Evolutionary conservation across 2,329 filamentous ascomycete species (phyloP).

Genomic region (Didymosphaeria variabile): DNA sequence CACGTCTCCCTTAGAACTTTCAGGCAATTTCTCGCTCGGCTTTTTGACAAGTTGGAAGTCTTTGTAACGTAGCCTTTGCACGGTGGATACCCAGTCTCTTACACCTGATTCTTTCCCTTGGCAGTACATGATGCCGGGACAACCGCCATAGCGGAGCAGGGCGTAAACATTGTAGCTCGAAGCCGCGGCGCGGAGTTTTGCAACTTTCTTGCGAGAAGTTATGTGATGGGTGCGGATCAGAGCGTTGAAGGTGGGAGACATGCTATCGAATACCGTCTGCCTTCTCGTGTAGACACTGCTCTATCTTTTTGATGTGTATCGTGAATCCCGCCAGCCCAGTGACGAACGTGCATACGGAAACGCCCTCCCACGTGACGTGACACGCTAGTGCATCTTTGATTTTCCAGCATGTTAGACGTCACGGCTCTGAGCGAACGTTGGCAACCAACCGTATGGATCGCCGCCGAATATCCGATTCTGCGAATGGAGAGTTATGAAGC

Average conservation of each 20-base stretch:
- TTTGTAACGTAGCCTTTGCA: constrained; percentile 74
- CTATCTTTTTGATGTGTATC: background rate
- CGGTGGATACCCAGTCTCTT: constrained; percentile 69
- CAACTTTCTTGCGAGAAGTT: constrained; percentile 78
- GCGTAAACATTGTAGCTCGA: constrained; percentile 68
- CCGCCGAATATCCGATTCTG: constrained; percentile 25
- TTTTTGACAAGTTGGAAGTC: constrained; percentile 72
- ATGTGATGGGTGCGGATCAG: constrained; percentile 84
- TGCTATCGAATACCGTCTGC: constrained; percentile 19
- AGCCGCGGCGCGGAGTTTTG: constrained; percentile 70
- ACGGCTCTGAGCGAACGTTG: constrained; percentile 3
- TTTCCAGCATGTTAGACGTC: constrained; percentile 26
- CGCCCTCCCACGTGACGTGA: constrained; percentile 37
- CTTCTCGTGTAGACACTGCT: background rate
- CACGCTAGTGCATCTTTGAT: constrained; percentile 30
- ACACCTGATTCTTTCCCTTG: constrained; percentile 68
- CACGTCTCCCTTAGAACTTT: constrained; percentile 13
- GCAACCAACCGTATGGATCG: constrained; percentile 39
- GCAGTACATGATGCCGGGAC: constrained; percentile 82
- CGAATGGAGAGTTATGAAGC: constrained; percentile 48
- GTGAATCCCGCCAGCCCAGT: background rate
- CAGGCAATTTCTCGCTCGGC: constrained; percentile 52
- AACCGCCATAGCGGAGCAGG: constrained; percentile 72
- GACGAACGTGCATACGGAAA: constrained; percentile 4
- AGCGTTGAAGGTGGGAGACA: constrained; percentile 59